Base-by-base conservation (phyloP, 177 flowering plant species). In the Vitis hybrid region DNA sequence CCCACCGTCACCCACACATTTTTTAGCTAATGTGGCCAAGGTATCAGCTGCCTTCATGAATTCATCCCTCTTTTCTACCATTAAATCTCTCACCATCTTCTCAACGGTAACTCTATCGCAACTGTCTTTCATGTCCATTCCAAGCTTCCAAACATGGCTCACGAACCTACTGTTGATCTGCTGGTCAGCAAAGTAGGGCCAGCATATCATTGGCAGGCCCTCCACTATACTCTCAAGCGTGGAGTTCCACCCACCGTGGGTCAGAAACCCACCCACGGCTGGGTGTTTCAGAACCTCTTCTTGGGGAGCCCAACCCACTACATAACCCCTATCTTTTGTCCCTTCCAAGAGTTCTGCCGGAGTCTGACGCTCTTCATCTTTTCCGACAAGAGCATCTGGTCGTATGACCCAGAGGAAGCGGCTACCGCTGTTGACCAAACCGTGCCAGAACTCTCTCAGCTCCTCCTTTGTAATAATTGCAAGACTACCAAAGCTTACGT, bases 211-310 rank as follows among this genome's bases (percentile, higher is more conserved):
- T 4, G 84, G 84, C 2, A 71, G 72, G 9, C 84, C 82, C 17
- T 71, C 82, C 2, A 14, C 57, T 9, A 81, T 59, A 20, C 84
- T 71, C 69, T 81, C 84, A 46, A 76, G 10, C 0, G 73, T 75
- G 1, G 81, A 81, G 68, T 78, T 81, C 84, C 84, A 81, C 0
- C 84, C 84, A 48, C 73, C 63, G 32, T 82, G 83, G 1, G 83
- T 72, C 70, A 80, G 32, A 68, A 80, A 83, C 60, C 80, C 82
- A 30, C 86, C 84, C 2, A 83, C 56, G 7, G 86, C 76, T 2
- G 17, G 58, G 61, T 83, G 85, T 13, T 46, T 71, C 58, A 83
- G 53, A 0, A 82, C 83, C 60, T 78, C 77, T 32, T 73, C 77
- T 48, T 82, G 83, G 30, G 85, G 83, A 9, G 77, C 79, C 85